Percentiles rank a stretch among this genome's conserved stretches.
phyloP scores from a whole-genome alignment of 1,284 basidiomycete species.

The Afroboletus lepidellus region DNA sequence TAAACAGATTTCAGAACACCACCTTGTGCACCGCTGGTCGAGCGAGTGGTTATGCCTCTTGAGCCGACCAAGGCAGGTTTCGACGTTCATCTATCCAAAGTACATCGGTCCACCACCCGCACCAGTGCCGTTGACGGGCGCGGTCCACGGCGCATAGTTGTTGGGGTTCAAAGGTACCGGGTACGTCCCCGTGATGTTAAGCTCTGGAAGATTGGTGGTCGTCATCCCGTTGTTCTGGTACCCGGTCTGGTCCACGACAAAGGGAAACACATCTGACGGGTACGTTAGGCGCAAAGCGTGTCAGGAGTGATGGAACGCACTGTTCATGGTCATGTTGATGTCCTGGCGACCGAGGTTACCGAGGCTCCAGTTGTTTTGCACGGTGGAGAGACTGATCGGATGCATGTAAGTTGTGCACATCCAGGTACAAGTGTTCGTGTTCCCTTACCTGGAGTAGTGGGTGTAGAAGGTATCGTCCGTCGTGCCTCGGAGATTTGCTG shows the following conservation, averaged over 20 bases:
- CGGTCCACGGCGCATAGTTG: slow-evolving; percentile 41
- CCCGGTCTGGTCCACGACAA: slow-evolving; percentile 39
- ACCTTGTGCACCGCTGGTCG: too few species aligned
- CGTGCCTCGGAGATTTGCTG: slow-evolving; percentile 43
- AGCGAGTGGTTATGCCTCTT: too few species aligned
- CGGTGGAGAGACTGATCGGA: slow-evolving; percentile 45
- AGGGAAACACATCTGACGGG: too few species aligned
- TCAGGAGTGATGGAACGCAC: too few species aligned
- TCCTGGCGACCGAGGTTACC: slow-evolving; percentile 61
- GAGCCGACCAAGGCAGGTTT: background rate
- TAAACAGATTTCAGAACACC: too few species aligned
- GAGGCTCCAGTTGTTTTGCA: slow-evolving; percentile 63
- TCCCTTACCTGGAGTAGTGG: slow-evolving; percentile 53
- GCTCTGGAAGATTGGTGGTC: slow-evolving; percentile 25
- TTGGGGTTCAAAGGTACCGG: too few species aligned
- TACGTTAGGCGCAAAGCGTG: too few species aligned
- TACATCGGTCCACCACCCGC: slow-evolving; percentile 36
- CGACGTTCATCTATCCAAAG: background rate
- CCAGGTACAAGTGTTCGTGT: background rate
- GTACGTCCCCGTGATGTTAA: slow-evolving; percentile 31
- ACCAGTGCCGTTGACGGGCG: slow-evolving; percentile 37
- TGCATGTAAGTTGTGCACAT: slow-evolving; percentile 2
- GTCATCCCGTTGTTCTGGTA: slow-evolving; percentile 36
- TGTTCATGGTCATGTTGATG: slow-evolving; percentile 47
- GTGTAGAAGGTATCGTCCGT: slow-evolving; percentile 59